Conservation (phyloP, 495 filamentous ascomycete genomes). For the Glutinoglossum americanum region DNA sequence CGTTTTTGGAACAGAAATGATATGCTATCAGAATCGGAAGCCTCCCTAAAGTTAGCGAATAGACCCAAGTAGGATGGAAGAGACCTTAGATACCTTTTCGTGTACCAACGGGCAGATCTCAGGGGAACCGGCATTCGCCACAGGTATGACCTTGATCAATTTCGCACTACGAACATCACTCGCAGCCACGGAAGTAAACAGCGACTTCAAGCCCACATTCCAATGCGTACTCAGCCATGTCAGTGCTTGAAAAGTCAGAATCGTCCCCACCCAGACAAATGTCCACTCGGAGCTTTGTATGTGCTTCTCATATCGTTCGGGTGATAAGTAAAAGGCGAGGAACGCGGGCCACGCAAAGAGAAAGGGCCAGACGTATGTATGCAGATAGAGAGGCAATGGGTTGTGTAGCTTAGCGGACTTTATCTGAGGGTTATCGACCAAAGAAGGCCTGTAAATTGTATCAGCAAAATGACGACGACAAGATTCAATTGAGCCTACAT, state of each 20-base stretch:
- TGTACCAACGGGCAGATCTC: slow-evolving; percentile 67
- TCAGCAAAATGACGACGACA: not conserved
- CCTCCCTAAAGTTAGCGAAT: slow-evolving; percentile 17
- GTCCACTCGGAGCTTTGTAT: slow-evolving; percentile 88
- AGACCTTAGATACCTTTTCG: slow-evolving; percentile 37
- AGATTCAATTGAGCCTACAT: not conserved
- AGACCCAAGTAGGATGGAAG: not conserved
- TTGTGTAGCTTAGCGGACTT: slow-evolving; percentile 68
- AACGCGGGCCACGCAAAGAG: slow-evolving; percentile 77
- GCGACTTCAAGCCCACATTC: slow-evolving; percentile 67
- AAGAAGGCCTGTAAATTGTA: slow-evolving; percentile 31
- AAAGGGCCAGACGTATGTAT: slow-evolving; percentile 86
- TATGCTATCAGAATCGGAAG: slow-evolving; percentile 45
- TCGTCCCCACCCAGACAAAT: slow-evolving; percentile 73
- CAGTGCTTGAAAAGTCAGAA: slow-evolving; percentile 71
- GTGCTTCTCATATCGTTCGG: slow-evolving; percentile 69
- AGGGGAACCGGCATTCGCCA: slow-evolving; percentile 68
- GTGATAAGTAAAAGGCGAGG: slow-evolving; percentile 62
- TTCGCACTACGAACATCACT: slow-evolving; percentile 54
- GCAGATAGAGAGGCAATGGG: slow-evolving; percentile 59
- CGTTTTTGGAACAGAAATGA: slow-evolving; percentile 98
- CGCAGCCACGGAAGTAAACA: slow-evolving; percentile 59
- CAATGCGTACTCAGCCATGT: slow-evolving; percentile 93
- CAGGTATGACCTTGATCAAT: slow-evolving; percentile 82
- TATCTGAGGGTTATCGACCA: slow-evolving; percentile 84